Conservation (phyloP, 1,284 basidiomycete genomes). For the Heliocybe sulcata region DNA sequence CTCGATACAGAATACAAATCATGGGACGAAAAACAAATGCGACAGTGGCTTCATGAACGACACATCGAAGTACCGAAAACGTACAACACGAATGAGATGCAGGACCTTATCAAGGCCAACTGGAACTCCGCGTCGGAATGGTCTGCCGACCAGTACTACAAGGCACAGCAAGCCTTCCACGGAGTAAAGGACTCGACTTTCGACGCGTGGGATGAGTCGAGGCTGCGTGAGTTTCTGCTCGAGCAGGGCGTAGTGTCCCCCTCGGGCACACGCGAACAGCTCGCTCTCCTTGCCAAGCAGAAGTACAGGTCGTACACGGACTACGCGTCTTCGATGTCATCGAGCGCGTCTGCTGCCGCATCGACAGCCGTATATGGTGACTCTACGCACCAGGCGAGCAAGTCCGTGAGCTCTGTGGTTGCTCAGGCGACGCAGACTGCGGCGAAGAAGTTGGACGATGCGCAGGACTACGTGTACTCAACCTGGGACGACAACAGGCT, state of each 20-base stretch:
- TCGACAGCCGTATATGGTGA: slow-evolving; percentile 56
- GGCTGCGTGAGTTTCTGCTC: slow-evolving; percentile 77
- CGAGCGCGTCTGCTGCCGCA: slow-evolving; percentile 42
- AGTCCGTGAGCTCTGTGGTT: slow-evolving; percentile 28
- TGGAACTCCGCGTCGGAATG: slow-evolving; percentile 54
- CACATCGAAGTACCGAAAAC: slow-evolving; percentile 51
- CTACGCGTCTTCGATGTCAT: slow-evolving; percentile 45
- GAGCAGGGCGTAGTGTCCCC: slow-evolving; percentile 83
- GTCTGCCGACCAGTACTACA: slow-evolving; percentile 53
- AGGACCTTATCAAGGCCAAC: slow-evolving; percentile 51
- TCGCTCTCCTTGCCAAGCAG: slow-evolving; percentile 71
- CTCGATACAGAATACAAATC: slow-evolving; percentile 40
- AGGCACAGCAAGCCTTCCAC: slow-evolving; percentile 62
- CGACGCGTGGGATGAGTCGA: slow-evolving; percentile 74
- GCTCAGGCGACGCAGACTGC: slow-evolving; percentile 46
- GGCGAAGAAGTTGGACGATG: slow-evolving; percentile 54
- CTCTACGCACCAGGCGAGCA: slow-evolving; percentile 37
- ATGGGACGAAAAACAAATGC: slow-evolving; percentile 61
- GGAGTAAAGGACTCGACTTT: slow-evolving; percentile 32
- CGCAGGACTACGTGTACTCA: slow-evolving; percentile 84
- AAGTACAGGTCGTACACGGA: slow-evolving; percentile 53
- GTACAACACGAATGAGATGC: slow-evolving; percentile 38
- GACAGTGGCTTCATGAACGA: slow-evolving; percentile 67
- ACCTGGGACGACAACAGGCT: slow-evolving; percentile 80
- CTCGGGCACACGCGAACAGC: slow-evolving; percentile 70